Evolutionary conservation across 164 flowering plant species (phyloP), one percentile per base, ranked within the genome.

Genomic region (Vitis cinerea): DNA sequence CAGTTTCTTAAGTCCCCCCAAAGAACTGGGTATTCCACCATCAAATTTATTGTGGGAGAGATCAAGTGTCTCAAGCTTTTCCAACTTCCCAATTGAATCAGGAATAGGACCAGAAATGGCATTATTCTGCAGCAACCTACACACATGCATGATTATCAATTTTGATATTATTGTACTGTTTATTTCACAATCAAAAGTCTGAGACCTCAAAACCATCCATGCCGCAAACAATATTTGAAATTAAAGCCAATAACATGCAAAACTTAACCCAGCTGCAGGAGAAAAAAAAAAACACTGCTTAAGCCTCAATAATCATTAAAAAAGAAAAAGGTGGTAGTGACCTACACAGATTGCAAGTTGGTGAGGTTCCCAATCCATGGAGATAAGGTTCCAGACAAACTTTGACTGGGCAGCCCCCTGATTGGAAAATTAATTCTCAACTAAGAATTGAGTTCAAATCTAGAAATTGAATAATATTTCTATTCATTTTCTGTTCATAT

Each of bases 401-500:
- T 85, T 79, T 84, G 93, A 70, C 97, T 90, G 23, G 97, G 97
- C 64, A 91, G 80, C 16, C 92, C 98, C 80, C 99, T 95, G 85
- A 61, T 74, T 3, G 76, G 0, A 54, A 37, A 53, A 67, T 62
- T 23, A 30, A 49, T 11, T 50, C 8, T 27, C 29, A 1, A 57
- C 37, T 44, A 16, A 48, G 61, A 68, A 71, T 17, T 54, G 57
- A 50, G 61, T 60, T 66, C 37, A 23, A 23, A 23, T 29, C 50
- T 52, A 12, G 58, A 15, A 57, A 68, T 2, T 12, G 14, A 13
- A 63, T 1, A 1, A 9, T 23, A 13, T 11, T 9, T 8, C 23
- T 6, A 11, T 53, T 65, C 9, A 15, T 14, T 31, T 19, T n/a
- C 12, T 16, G 44, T n/a, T 55, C 9, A 10, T 4, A n/a, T 2